Base-by-base conservation (phyloP, 768 basidiomycete genomes). In the Fomitopsis pulvina region DNA sequence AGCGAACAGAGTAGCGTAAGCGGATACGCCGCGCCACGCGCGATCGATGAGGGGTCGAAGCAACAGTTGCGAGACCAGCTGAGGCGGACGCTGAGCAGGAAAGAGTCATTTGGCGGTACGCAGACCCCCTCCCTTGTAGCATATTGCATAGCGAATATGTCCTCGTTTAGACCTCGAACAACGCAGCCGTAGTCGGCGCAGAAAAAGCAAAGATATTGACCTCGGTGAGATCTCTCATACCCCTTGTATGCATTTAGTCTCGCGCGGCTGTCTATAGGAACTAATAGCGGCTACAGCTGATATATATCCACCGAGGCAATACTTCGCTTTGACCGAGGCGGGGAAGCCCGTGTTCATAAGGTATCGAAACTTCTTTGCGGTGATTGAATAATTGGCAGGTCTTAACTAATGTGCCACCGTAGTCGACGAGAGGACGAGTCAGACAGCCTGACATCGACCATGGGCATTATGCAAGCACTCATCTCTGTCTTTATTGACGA, bases 261-360 rank as follows among this genome's bases (percentile, higher is more conserved):
- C 34, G 14, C 14, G 34, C 28, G 37, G 6, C 7, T 3, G 12
- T 40, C 2, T 20, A 3, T 24, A 6, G 10, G 12, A 26, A 30
- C 6, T n/a, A n/a, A n/a, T 40, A 20, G 18, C 11, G 1, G 3
- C 2, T n/a, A 3, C 38, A 58, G 57, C 48, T 22, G 57, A 56
- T 14, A 18, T 28, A 40, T 59, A 56, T 45, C 47, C 47, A 1
- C 53, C 58, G 14, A 47, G 58, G 1, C 81, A 91, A 62, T 99
- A 97, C 65, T 96, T 89, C 61, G 79, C 97, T 14, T 75, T 98
- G 18, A 97, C 94, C 0, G 83, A 94, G 54, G 96, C 96, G 26
- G 96, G 96, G 25, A 98, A 99, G 66, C 94, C 94, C n/a, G 93
- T 99, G 10, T 99, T 89, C 61, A 75, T 82, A 38, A 91, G 89